Conservation (phyloP, 768 basidiomycete genomes). For the Tricholoma terreum region DNA sequence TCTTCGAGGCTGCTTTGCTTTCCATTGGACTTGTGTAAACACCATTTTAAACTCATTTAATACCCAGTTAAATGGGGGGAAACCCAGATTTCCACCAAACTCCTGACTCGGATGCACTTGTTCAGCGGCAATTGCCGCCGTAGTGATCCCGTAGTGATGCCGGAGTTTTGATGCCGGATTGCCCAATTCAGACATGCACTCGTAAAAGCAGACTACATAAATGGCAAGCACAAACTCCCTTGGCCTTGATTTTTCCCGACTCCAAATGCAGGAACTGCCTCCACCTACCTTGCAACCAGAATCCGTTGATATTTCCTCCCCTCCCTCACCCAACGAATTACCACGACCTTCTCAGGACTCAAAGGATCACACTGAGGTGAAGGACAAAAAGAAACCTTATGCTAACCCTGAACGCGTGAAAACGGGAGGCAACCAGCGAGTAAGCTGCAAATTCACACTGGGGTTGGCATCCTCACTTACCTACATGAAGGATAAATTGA, state of each 20-base stretch:
- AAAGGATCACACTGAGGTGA: slow-evolving; percentile 20
- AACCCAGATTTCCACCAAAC: too few relatives aligned
- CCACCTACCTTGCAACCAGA: slow-evolving; percentile 8
- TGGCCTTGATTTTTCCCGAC: slow-evolving; percentile 64
- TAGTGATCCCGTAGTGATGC: too few relatives aligned
- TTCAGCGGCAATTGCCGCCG: too few relatives aligned
- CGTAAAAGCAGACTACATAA: too few relatives aligned
- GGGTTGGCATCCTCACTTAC: slow-evolving; percentile 3
- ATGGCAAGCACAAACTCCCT: slow-evolving; percentile 59
- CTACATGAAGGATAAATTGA: slow-evolving; percentile 29
- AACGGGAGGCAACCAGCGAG: slow-evolving; percentile 74
- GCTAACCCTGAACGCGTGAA: slow-evolving; percentile 81
- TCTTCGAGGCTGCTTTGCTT: too few relatives aligned
- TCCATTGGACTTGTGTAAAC: too few relatives aligned
- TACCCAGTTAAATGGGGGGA: too few relatives aligned
- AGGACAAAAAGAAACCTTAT: slow-evolving; percentile 70
- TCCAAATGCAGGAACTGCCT: slow-evolving; percentile 32
- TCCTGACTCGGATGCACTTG: too few relatives aligned
- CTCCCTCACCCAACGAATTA: neutral
- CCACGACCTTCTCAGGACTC: slow-evolving; percentile 10
- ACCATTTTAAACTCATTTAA: too few relatives aligned
- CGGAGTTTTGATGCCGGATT: neutral
- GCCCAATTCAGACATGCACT: slow-evolving; percentile 8
- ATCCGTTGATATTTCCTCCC: slow-evolving; percentile 8
- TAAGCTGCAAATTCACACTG: slow-evolving; percentile 29